Percentiles rank a stretch among this genome's conserved stretches.
These are phyloP conservation scores for Stephanodiscus minutulus DNA, from an alignment of 108 stramenopile genomes.

Conservation along the genomic window DNA sequence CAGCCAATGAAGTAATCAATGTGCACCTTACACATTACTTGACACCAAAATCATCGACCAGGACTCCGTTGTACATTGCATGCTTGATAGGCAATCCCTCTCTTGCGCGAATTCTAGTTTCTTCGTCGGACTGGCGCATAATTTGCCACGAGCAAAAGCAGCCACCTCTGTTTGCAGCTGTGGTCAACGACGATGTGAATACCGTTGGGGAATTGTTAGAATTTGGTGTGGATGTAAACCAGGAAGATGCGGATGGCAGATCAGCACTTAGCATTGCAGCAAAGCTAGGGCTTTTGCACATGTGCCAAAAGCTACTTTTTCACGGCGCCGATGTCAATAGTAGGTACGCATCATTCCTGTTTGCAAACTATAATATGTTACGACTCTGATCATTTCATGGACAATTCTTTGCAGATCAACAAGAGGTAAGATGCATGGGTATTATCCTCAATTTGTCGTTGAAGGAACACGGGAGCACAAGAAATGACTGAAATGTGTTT, in stretches of 20 bases:
- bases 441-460: too few species aligned
- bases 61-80: conserved; percentile 46
- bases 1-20: too few species aligned
- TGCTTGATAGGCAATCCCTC: conserved; percentile 28
- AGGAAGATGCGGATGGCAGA: conserved; percentile 22
- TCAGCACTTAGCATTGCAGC: conserved; percentile 39
- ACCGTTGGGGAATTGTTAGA: conserved; percentile 31
- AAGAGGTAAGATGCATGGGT: neutral
- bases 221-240: conserved; percentile 37
- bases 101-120: conserved; percentile 23
- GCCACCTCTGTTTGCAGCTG: conserved; percentile 45
- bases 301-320: conserved; percentile 36
- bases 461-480: neutral
- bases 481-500: neutral
- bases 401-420: neutral
- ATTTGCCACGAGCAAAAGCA: conserved; percentile 40
- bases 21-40: too few species aligned
- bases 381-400: neutral
- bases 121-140: conserved; percentile 30
- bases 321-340: conserved; percentile 40
- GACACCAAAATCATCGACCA: too few species aligned
- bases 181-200: conserved; percentile 39
- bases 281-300: conserved; percentile 34
- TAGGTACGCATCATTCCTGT: conserved; percentile 1
- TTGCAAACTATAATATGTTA: neutral